Evolutionary conservation across 2,329 filamentous ascomycete genomes (phyloP).

Genomic region (Aureobasidium sp.): DNA sequence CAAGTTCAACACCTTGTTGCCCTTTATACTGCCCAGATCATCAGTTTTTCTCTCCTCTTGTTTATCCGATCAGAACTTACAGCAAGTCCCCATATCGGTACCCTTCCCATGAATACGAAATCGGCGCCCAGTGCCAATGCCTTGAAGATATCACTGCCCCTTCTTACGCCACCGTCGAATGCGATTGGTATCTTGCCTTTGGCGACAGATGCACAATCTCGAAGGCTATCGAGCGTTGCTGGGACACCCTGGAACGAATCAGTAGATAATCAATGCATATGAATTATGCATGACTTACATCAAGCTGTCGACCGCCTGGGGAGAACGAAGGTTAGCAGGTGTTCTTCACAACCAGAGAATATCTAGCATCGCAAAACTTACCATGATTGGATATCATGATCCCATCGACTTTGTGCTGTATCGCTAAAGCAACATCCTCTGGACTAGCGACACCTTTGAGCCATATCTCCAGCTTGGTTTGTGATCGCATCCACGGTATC

Average conservation of each 20-base stretch:
- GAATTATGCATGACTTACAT: conserved; percentile 35
- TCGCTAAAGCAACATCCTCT: conserved; percentile 49
- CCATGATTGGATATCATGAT: conserved; percentile 65
- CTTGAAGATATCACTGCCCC: conserved; percentile 65
- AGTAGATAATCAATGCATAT: background rate
- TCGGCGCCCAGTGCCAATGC: conserved; percentile 59
- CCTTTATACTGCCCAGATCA: conserved; percentile 36
- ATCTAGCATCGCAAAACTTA: background rate
- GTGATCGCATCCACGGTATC: conserved; percentile 54
- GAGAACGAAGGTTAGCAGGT: background rate
- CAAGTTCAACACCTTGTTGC: conserved; percentile 39
- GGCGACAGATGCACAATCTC: conserved; percentile 43
- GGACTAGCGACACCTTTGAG: conserved; percentile 43
- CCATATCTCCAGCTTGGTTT: conserved; percentile 57
- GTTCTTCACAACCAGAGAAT: background rate
- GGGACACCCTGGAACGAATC: conserved; percentile 42
- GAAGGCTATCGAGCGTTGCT: conserved; percentile 56
- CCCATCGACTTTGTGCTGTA: conserved; percentile 45
- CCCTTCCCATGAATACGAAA: conserved; percentile 55
- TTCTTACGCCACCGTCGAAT: conserved; percentile 66
- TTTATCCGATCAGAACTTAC: conserved; percentile 29
- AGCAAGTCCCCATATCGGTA: conserved; percentile 56
- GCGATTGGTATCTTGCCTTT: conserved; percentile 62
- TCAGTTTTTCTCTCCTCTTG: conserved; percentile 15
- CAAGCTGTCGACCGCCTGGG: conserved; percentile 55